These are phyloP conservation scores for Pseudogymnoascus destructans DNA, from an alignment of 2,329 filamentous ascomycete species.

Conservation along the genomic window DNA sequence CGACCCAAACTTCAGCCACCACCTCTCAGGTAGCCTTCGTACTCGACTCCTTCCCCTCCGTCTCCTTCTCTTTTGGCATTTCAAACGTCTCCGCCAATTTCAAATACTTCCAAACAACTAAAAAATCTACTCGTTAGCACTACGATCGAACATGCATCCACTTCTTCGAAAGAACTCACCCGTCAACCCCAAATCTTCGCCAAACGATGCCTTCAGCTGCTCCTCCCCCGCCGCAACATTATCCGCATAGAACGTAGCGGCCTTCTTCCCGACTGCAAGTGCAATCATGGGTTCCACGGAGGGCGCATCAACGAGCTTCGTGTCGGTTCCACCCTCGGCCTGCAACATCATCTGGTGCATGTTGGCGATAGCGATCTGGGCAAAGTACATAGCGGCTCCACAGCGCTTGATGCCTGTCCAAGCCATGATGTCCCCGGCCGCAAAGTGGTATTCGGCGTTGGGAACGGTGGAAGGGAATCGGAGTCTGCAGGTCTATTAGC, in stretches of 20 bases:
- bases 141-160: background rate
- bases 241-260: slow-evolving; percentile 45
- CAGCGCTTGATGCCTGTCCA: slow-evolving; percentile 75
- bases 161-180: background rate
- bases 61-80: background rate
- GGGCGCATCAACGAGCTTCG: slow-evolving; percentile 36
- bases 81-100: background rate
- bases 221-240: slow-evolving; percentile 50
- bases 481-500: slow-evolving; percentile 30
- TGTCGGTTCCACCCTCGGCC: slow-evolving; percentile 29
- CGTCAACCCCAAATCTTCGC: slow-evolving; percentile 51
- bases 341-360: slow-evolving; percentile 48
- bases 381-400: slow-evolving; percentile 63
- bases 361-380: slow-evolving; percentile 52
- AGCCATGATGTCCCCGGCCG: slow-evolving; percentile 52
- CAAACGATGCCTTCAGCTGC: slow-evolving; percentile 50
- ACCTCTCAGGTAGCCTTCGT: background rate
- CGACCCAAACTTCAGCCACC: background rate
- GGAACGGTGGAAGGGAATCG: slow-evolving; percentile 40
- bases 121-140: background rate
- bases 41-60: background rate
- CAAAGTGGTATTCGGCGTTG: slow-evolving; percentile 51
- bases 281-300: slow-evolving; percentile 54
- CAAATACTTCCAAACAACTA: slow-evolving; percentile 2
- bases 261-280: slow-evolving; percentile 57